A percentile compares a stretch with the other conserved stretches of the same genome.
phyloP scores from a whole-genome alignment of 1,284 basidiomycete genomes.

The Sporisorium graminicola region DNA sequence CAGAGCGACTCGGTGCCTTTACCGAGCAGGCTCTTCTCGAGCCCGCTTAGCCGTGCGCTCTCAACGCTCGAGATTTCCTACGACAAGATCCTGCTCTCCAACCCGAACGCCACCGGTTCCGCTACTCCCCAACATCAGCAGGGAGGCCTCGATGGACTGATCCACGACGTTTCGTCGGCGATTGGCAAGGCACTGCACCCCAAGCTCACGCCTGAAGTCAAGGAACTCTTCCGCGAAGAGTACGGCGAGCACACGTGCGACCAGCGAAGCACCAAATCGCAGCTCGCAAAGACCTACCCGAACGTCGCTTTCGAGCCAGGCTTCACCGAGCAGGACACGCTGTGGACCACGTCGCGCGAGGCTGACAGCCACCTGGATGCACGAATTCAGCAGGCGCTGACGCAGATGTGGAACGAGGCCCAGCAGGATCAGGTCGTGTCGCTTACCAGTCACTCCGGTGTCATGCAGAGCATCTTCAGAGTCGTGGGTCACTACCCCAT shows the following conservation, averaged over 20 bases:
- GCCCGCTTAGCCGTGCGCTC: slow-evolving; percentile 38
- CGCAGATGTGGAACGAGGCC: slow-evolving; percentile 35
- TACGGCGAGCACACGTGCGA: slow-evolving; percentile 58
- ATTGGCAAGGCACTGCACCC: background rate
- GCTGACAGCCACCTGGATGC: slow-evolving; percentile 23
- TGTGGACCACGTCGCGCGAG: slow-evolving; percentile 43
- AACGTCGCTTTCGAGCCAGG: slow-evolving; percentile 35
- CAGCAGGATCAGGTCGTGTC: slow-evolving; percentile 36
- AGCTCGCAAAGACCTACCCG: slow-evolving; percentile 34
- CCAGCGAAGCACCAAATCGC: slow-evolving; percentile 27
- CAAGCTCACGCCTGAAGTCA: slow-evolving; percentile 8
- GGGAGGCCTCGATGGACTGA: background rate
- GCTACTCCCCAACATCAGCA: background rate
- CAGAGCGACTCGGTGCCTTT: slow-evolving; percentile 33
- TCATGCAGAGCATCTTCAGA: slow-evolving; percentile 51
- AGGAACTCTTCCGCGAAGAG: slow-evolving; percentile 47
- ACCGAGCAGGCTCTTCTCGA: slow-evolving; percentile 36
- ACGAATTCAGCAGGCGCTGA: slow-evolving; percentile 33
- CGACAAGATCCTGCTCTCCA: slow-evolving; percentile 33
- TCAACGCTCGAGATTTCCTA: slow-evolving; percentile 48
- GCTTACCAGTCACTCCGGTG: slow-evolving; percentile 52
- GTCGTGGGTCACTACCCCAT: slow-evolving; percentile 39
- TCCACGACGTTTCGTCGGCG: background rate
- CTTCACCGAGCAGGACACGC: slow-evolving; percentile 25
- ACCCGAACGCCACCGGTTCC: slow-evolving; percentile 13